A percentile compares a stretch with the other conserved stretches of the same genome.
Evolutionary conservation across 2,329 filamentous ascomycete genomes (phyloP).

Genomic region (Fusarium pseudograminearum): DNA sequence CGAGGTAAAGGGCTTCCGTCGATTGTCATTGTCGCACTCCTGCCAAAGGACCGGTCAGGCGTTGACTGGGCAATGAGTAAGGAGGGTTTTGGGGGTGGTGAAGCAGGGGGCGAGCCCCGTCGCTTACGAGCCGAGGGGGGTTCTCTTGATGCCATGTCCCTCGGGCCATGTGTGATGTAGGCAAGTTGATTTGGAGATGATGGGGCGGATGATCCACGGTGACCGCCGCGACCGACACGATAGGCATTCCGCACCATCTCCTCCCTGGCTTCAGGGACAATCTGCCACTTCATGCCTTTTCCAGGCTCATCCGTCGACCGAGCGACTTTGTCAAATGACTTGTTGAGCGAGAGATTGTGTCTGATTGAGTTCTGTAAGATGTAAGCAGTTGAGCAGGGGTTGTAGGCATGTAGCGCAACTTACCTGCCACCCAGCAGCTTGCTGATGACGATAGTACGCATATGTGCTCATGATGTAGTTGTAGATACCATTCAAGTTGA

Average conservation of each 20-base stretch:
- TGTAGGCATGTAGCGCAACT: conserved; percentile 48
- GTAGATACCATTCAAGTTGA: conserved; percentile 94
- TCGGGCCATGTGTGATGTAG: conserved; percentile 70
- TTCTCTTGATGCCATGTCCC: conserved; percentile 66
- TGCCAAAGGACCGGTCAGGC: conserved; percentile 58
- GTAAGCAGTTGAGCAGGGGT: conserved; percentile 28
- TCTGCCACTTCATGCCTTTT: conserved; percentile 99
- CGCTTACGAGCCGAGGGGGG: conserved; percentile 67
- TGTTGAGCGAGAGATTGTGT: conserved; percentile 95
- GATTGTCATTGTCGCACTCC: conserved; percentile 57
- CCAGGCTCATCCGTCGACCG: conserved; percentile 94
- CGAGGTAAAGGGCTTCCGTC: conserved; percentile 73
- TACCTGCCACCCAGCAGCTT: conserved; percentile 87
- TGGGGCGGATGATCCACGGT: conserved; percentile 76
- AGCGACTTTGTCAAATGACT: conserved; percentile 92
- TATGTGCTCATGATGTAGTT: conserved; percentile 92
- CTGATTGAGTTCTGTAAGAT: conserved; percentile 85
- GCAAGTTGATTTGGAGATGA: conserved; percentile 74
- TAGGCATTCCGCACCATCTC: conserved; percentile 84
- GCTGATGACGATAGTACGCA: conserved; percentile 89
- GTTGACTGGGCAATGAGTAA: conserved; percentile 67
- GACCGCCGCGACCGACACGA: conserved; percentile 71
- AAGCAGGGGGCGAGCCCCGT: conserved; percentile 66
- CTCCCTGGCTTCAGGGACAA: conserved; percentile 83
- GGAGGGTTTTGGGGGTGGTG: conserved; percentile 66